Percentiles rank a stretch among this genome's conserved stretches.
phyloP scores from a whole-genome alignment of 352 stramenopile genomes.

The Phytophthora ramorum region DNA sequence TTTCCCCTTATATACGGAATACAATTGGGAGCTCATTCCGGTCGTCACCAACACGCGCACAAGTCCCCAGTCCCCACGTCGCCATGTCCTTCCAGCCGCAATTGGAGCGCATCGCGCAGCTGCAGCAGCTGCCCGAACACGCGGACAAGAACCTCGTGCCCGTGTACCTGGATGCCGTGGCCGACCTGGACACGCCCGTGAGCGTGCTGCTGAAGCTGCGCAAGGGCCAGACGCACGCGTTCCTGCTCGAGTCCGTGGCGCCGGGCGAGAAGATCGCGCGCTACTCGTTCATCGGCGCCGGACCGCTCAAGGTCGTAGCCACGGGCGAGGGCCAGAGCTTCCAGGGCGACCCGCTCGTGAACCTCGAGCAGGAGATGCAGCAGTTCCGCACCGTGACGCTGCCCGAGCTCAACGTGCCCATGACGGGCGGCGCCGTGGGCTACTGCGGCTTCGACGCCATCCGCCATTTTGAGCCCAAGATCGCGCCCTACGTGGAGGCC shows the following conservation, averaged over 20 bases:
- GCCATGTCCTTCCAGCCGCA: conserved; percentile 66
- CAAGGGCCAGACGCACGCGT: conserved; percentile 79
- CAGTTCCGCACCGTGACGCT: conserved; percentile 70
- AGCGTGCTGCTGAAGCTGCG: conserved; percentile 90
- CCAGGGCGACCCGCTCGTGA: conserved; percentile 73
- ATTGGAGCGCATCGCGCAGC: conserved; percentile 70
- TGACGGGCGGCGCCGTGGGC: conserved; percentile 88
- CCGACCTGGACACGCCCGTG: conserved; percentile 89
- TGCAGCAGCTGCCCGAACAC: conserved; percentile 62
- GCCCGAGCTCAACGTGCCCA: conserved; percentile 79
- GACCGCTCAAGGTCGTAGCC: conserved; percentile 76
- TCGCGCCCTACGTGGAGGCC: conserved; percentile 76
- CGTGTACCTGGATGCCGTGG: conserved; percentile 85
- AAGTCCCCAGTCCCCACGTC: not conserved
- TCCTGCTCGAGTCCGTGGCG: conserved; percentile 88
- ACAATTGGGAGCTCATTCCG: conserved; percentile 4
- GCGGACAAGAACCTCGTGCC: conserved; percentile 87
- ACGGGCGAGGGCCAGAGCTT: conserved; percentile 69
- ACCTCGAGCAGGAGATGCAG: conserved; percentile 86
- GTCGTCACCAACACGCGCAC: conserved; percentile 8
- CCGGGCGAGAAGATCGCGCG: conserved; percentile 88
- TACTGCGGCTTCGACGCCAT: conserved; percentile 92
- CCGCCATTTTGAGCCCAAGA: conserved; percentile 87
- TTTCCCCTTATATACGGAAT: conserved; percentile 2
- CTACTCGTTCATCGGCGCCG: conserved; percentile 91